Evolutionary conservation across 2,329 filamentous ascomycete genomes (phyloP).

Genomic region (Didymella exigua): DNA sequence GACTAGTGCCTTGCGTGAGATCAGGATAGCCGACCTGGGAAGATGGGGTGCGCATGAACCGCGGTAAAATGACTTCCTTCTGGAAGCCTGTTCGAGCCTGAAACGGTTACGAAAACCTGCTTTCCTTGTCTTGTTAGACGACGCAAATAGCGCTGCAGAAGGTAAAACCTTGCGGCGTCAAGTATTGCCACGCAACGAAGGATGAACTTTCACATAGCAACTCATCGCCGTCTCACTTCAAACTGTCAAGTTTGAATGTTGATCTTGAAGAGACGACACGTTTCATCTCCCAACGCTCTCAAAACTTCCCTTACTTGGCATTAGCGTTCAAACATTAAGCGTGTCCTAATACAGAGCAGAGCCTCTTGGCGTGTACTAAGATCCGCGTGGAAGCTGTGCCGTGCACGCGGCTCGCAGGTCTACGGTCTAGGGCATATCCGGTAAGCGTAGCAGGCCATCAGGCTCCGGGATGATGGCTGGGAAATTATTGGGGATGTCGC

Average conservation of each 20-base stretch:
- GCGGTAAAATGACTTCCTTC: slow-evolving; percentile 17
- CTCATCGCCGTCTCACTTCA: slow-evolving; percentile 18
- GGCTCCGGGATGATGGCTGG: slow-evolving; percentile 19
- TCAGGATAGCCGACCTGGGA: slow-evolving; percentile 13
- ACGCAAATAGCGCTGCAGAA: slow-evolving; percentile 9
- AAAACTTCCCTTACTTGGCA: slow-evolving; percentile 11
- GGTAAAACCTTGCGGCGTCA: slow-evolving; percentile 14
- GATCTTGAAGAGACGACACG: slow-evolving; percentile 13
- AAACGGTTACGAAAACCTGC: slow-evolving; percentile 11
- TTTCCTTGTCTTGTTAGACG: slow-evolving; percentile 13
- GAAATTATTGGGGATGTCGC: slow-evolving; percentile 21
- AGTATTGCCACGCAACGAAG: slow-evolving; percentile 16
- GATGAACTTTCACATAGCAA: slow-evolving; percentile 6
- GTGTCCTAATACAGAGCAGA: slow-evolving; percentile 13
- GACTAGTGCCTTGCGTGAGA: slow-evolving; percentile 9
- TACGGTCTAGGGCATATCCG: slow-evolving; percentile 8
- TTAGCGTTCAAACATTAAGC: slow-evolving; percentile 17
- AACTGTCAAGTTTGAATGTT: slow-evolving; percentile 17
- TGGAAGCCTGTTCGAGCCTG: slow-evolving; percentile 22
- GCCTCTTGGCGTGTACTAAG: slow-evolving; percentile 14
- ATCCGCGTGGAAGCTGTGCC: slow-evolving; percentile 34
- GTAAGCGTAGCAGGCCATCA: slow-evolving; percentile 15
- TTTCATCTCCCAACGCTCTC: slow-evolving; percentile 19
- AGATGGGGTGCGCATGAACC: slow-evolving; percentile 10
- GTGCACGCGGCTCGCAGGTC: slow-evolving; percentile 19